A percentile compares a stretch with the other conserved stretches of the same genome.
Evolutionary conservation across 306 rosid genomes (phyloP).

Genomic region (Rosa lucieae): DNA sequence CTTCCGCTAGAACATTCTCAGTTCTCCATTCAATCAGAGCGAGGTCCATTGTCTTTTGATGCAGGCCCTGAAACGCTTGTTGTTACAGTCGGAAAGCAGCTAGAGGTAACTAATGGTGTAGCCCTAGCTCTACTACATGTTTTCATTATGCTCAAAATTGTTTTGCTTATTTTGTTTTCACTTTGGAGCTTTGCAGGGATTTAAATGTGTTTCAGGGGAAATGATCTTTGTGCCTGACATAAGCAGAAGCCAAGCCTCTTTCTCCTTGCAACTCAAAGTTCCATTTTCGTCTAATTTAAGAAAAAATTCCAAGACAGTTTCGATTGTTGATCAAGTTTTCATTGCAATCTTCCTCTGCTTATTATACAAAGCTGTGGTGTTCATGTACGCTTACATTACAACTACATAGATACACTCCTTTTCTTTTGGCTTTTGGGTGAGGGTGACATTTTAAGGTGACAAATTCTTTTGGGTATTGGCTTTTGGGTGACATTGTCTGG

Average conservation of each 20-base stretch:
- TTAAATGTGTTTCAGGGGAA: slow-evolving; percentile 52
- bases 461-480: background rate
- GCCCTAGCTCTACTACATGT: background rate
- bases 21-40: slow-evolving; percentile 48
- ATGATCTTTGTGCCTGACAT: slow-evolving; percentile 49
- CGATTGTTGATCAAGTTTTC: slow-evolving; percentile 58
- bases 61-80: slow-evolving; percentile 59
- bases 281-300: slow-evolving; percentile 29
- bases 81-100: slow-evolving; percentile 66
- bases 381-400: slow-evolving; percentile 34
- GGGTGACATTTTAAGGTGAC: background rate
- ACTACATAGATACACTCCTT: background rate
- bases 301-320: slow-evolving; percentile 35
- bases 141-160: background rate
- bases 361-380: slow-evolving; percentile 42
- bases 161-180: slow-evolving; percentile 20
- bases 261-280: slow-evolving; percentile 56
- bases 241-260: slow-evolving; percentile 38
- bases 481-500: slow-evolving; percentile 1
- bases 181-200: slow-evolving; percentile 44
- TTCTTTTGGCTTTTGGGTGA: background rate
- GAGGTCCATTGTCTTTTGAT: slow-evolving; percentile 50
- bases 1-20: slow-evolving; percentile 59
- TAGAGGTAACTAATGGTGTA: slow-evolving; percentile 49
- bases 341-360: slow-evolving; percentile 42